A percentile compares a stretch with the other conserved stretches of the same genome.
Conservation (phyloP, 257 asterid genomes). For the Solanum lignicaule region DNA sequence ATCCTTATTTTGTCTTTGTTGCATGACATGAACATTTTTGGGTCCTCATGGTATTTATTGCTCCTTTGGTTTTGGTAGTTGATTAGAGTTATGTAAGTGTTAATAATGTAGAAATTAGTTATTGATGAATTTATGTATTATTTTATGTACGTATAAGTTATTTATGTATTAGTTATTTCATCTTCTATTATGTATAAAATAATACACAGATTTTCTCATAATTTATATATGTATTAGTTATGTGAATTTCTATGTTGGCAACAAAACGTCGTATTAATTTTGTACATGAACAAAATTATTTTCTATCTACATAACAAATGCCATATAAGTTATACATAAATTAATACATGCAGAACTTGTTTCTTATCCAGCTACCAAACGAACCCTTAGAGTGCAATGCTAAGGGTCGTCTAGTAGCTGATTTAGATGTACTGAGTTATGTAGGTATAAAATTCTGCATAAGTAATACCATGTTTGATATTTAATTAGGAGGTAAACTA, state of each 20-base stretch:
- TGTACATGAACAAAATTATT: too few species aligned
- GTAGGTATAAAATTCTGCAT: too few species aligned
- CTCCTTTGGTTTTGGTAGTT: not conserved
- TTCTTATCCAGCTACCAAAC: not conserved
- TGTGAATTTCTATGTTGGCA: not conserved
- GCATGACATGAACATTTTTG: not conserved
- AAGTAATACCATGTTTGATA: too few species aligned
- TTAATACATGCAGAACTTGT: too few species aligned
- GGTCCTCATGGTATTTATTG: not conserved
- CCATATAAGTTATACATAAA: too few species aligned
- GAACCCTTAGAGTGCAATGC: fast-evolving
- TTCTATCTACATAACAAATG: too few species aligned
- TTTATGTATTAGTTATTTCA: too few species aligned
- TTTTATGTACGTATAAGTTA: not conserved
- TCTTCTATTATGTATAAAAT: not conserved
- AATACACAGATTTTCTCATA: too few species aligned
- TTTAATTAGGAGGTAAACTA: too few species aligned
- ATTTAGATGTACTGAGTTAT: not conserved
- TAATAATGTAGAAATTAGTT: too few species aligned
- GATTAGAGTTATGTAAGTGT: not conserved
- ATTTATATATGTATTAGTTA: not conserved
- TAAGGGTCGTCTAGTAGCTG: not conserved
- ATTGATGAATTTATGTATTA: too few species aligned
- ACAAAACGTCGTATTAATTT: not conserved
- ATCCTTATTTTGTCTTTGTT: not conserved